These are phyloP conservation scores for Vittaforma corneae DNA, from an alignment of 371 early-diverging fungal genomes.

Conservation along the genomic window DNA sequence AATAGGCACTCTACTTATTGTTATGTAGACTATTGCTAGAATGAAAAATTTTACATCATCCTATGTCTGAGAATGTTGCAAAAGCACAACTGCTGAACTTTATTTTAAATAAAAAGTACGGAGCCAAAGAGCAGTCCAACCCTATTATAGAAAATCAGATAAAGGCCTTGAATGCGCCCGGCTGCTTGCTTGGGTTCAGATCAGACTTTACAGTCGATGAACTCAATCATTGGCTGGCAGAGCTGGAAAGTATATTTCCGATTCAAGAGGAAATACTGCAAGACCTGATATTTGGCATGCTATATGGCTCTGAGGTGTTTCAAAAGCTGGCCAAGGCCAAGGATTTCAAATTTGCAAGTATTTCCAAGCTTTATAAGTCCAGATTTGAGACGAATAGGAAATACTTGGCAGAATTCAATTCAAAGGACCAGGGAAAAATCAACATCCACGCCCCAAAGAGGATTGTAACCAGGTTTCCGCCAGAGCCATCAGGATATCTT, in stretches of 20 bases:
- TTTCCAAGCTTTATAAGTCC: constrained; percentile 35
- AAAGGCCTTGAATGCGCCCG: not conserved
- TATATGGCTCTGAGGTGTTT: constrained; percentile 19
- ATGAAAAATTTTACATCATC: constrained; percentile 3
- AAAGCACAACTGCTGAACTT: constrained; percentile 42
- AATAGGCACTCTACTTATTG: no score
- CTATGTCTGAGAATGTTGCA: constrained; percentile 20
- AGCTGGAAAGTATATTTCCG: constrained; percentile 1
- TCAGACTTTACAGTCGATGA: constrained; percentile 18
- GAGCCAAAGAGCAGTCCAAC: not conserved
- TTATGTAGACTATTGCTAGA: no score
- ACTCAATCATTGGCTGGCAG: constrained; percentile 4
- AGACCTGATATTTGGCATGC: constrained; percentile 45
- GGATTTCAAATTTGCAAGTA: constrained; percentile 15
- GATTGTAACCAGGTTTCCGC: constrained; percentile 80
- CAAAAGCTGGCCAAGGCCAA: constrained; percentile 35
- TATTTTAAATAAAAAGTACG: constrained; percentile 33
- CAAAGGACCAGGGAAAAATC: constrained; percentile 39
- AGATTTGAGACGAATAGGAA: constrained; percentile 31
- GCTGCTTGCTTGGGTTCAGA: constrained; percentile 4
- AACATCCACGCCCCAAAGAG: constrained; percentile 29
- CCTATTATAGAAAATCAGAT: constrained; percentile 19
- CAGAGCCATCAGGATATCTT: constrained; percentile 90
- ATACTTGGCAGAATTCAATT: constrained; percentile 46
- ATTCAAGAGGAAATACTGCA: constrained; percentile 1